phyloP scores from a whole-genome alignment of 768 basidiomycete species.

The Hygrocybe coccinea region DNA sequence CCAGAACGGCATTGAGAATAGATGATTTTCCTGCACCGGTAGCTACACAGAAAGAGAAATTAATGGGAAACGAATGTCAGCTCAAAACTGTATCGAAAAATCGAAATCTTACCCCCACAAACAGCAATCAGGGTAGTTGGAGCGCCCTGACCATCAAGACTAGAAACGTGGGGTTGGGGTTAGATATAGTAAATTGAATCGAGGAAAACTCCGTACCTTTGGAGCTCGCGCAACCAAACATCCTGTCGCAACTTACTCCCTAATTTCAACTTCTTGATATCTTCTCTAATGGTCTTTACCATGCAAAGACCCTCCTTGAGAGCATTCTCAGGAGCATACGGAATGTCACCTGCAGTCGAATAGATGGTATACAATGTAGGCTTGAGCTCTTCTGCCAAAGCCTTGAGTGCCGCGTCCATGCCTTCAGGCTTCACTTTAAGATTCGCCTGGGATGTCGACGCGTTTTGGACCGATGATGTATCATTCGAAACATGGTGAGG shows the following conservation, averaged over 20 bases:
- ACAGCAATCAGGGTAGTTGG: slow-evolving; percentile 62
- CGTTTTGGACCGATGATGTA: slow-evolving; percentile 1
- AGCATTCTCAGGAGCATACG: slow-evolving; percentile 45
- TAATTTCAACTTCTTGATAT: slow-evolving; percentile 41
- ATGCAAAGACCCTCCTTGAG: slow-evolving; percentile 49
- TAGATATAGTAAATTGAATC: background rate
- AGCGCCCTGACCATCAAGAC: slow-evolving; percentile 44
- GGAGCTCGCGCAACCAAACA: slow-evolving; percentile 53
- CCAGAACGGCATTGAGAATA: slow-evolving; percentile 55
- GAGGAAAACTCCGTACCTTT: slow-evolving; percentile 33
- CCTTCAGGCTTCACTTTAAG: background rate
- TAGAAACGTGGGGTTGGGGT: slow-evolving; percentile 17
- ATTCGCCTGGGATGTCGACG: background rate
- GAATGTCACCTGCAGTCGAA: slow-evolving; percentile 38
- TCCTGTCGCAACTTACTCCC: slow-evolving; percentile 54
- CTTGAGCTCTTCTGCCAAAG: background rate
- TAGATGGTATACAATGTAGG: slow-evolving; percentile 34
- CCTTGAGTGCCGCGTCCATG: slow-evolving; percentile 2
- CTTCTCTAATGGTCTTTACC: slow-evolving; percentile 45
- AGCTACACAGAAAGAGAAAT: slow-evolving; percentile 28
- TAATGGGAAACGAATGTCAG: background rate
- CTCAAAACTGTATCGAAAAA: background rate
- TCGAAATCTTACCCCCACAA: slow-evolving; percentile 45
- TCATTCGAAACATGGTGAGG: slow-evolving; percentile 8
- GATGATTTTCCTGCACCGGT: slow-evolving; percentile 63